These are phyloP conservation scores for Eudorina sp. DNA, from an alignment of 139 green algal species.

Conservation along the genomic window DNA sequence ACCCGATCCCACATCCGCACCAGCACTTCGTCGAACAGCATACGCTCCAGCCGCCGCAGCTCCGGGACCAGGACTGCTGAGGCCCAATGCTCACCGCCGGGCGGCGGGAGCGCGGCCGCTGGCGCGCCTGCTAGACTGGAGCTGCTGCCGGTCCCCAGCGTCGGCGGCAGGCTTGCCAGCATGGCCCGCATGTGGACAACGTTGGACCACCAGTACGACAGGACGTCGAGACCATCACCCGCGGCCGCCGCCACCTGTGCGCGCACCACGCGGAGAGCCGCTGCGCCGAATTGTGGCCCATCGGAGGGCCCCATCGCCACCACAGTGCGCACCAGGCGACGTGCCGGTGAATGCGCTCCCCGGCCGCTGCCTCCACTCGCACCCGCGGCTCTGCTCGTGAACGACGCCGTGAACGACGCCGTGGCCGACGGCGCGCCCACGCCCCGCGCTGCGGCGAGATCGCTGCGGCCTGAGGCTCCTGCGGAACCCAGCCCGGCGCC, in stretches of 20 bases:
- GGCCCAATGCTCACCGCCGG: constrained; percentile 25
- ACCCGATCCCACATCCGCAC: constrained; percentile 47
- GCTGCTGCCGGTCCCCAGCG: constrained; percentile 28
- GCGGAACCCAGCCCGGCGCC: background rate
- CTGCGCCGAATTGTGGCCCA: constrained; percentile 71
- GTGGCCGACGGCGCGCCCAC: background rate
- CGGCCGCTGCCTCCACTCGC: constrained; percentile 11
- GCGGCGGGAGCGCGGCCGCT: constrained; percentile 45
- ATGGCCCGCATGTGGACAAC: constrained; percentile 66
- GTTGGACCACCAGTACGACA: constrained; percentile 73
- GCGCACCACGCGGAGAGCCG: constrained; percentile 67
- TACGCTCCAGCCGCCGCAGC: constrained; percentile 73
- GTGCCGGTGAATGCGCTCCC: constrained; percentile 74
- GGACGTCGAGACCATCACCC: constrained; percentile 57
- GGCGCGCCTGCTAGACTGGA: constrained; percentile 58
- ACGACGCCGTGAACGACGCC: background rate
- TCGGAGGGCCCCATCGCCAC: constrained; percentile 70
- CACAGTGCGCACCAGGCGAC: constrained; percentile 82
- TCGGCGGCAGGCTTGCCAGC: constrained; percentile 59
- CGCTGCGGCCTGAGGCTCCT: background rate
- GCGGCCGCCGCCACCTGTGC: constrained; percentile 39
- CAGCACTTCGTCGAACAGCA: constrained; percentile 73
- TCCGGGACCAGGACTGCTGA: constrained; percentile 57
- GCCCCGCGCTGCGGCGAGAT: background rate
- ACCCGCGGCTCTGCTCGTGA: background rate